These are phyloP conservation scores for Nicotiana tabacum DNA, from an alignment of 257 asterid species.

Conservation along the genomic window DNA sequence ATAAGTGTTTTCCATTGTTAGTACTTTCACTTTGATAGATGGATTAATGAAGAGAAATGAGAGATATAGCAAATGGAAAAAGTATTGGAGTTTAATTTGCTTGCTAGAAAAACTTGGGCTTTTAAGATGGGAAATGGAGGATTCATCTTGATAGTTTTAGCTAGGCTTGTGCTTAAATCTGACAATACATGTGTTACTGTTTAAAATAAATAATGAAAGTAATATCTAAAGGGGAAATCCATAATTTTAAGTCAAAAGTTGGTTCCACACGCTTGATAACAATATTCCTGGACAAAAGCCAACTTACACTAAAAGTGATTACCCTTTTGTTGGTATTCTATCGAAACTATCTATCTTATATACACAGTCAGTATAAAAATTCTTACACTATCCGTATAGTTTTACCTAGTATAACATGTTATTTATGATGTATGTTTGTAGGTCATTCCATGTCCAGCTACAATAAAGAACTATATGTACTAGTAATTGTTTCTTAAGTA, in stretches of 20 bases:
- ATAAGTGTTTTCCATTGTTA: constrained; percentile 16
- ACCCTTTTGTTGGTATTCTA: neutral
- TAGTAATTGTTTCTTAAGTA: too few species aligned
- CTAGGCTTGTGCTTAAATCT: constrained; percentile 28
- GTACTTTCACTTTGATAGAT: neutral
- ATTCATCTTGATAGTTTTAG: constrained; percentile 7
- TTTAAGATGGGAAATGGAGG: constrained; percentile 15
- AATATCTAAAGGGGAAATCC: constrained; percentile 14
- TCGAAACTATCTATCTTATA: too few species aligned
- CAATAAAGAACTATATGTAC: too few species aligned
- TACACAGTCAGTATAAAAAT: too few species aligned
- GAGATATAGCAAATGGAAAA: too few species aligned
- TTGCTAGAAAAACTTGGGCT: constrained; percentile 8
- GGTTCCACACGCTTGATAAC: neutral
- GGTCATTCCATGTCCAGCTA: too few species aligned
- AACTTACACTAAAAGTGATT: neutral
- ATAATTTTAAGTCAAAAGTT: constrained; percentile 16
- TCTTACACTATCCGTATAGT: too few species aligned
- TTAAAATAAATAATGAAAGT: constrained; percentile 2
- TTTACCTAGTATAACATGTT: too few species aligned
- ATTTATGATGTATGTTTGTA: too few species aligned
- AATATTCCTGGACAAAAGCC: neutral
- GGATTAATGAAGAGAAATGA: neutral
- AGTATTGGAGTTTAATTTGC: neutral
- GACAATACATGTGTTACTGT: constrained; percentile 33